phyloP scores from a whole-genome alignment of 768 basidiomycete genomes.

The Mycena albidolilacea region DNA sequence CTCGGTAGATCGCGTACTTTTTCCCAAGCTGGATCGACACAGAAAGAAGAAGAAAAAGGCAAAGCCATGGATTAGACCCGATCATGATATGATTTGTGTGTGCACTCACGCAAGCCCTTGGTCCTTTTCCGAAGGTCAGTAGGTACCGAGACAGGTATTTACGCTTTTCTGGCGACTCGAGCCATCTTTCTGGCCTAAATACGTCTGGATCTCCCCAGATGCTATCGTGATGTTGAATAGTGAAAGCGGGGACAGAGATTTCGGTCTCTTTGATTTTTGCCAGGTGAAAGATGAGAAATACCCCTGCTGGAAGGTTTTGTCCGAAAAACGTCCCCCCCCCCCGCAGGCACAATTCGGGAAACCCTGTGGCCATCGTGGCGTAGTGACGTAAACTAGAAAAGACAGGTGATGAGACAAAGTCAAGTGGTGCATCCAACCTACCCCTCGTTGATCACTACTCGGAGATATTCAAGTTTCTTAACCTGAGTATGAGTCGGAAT shows the following conservation, averaged over 20 bases:
- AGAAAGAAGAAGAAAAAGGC: not conserved
- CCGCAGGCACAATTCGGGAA: constrained; percentile 1
- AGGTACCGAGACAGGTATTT: not conserved
- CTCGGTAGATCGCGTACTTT: not conserved
- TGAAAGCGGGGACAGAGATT: constrained; percentile 6
- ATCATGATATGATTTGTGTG: not conserved
- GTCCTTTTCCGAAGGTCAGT: not conserved
- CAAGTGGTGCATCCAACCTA: not conserved
- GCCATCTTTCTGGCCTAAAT: not conserved
- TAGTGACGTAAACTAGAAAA: not conserved
- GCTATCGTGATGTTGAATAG: not conserved
- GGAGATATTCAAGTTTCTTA: constrained; percentile 3
- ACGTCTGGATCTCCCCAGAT: constrained; percentile 4
- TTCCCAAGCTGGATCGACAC: not conserved
- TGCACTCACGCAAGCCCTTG: constrained; percentile 1
- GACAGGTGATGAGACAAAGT: not conserved
- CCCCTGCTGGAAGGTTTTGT: not conserved
- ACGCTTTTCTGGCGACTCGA: constrained; percentile 1
- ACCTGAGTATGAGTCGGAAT: not conserved
- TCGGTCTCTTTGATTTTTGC: not conserved
- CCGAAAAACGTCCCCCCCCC: not conserved
- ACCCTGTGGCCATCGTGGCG: not conserved
- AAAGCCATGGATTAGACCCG: not conserved
- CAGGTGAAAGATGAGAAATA: not conserved
- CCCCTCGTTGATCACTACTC: not conserved